Evolutionary conservation across 371 early-diverging fungal genomes (phyloP).

Genomic region (Globomyces sp.): DNA sequence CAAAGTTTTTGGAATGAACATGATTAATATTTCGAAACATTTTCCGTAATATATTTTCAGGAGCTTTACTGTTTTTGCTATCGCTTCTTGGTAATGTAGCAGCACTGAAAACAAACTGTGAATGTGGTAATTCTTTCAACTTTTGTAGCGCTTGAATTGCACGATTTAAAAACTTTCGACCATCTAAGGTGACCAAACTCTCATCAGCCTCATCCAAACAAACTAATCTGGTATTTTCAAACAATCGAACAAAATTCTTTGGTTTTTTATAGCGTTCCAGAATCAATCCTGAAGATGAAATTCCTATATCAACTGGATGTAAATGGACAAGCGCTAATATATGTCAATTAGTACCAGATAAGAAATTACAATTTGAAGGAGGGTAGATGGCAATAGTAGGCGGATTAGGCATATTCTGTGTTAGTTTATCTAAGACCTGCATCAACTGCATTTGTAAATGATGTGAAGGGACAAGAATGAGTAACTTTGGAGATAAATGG

Average conservation of each 20-base stretch:
- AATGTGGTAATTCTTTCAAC: not conserved
- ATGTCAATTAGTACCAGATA: too few species aligned
- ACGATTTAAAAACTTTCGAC: not conserved
- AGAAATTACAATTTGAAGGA: not conserved
- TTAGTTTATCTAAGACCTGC: not conserved
- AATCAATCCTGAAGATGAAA: conserved; percentile 15
- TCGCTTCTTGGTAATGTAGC: conserved; percentile 16
- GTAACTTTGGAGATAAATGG: not conserved
- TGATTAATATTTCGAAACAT: conserved; percentile 7
- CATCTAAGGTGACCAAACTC: not conserved
- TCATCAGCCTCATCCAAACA: conserved; percentile 21
- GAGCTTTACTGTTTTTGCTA: not conserved
- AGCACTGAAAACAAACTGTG: conserved; percentile 21
- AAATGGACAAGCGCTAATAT: not conserved
- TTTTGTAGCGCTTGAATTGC: not conserved
- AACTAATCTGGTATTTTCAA: conserved; percentile 17
- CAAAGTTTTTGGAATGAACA: not conserved
- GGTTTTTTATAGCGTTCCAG: conserved; percentile 3
- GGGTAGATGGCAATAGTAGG: not conserved
- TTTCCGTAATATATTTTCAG: not conserved
- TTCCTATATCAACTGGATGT: not conserved
- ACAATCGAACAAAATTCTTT: conserved; percentile 7
- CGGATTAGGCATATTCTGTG: not conserved
- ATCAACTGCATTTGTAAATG: conserved; percentile 10
- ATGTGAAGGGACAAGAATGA: not conserved